Percentiles rank a stretch among this genome's conserved stretches.
These are phyloP conservation scores for Aspergillus egyptiacus DNA, from an alignment of 495 filamentous ascomycete species.

Conservation along the genomic window DNA sequence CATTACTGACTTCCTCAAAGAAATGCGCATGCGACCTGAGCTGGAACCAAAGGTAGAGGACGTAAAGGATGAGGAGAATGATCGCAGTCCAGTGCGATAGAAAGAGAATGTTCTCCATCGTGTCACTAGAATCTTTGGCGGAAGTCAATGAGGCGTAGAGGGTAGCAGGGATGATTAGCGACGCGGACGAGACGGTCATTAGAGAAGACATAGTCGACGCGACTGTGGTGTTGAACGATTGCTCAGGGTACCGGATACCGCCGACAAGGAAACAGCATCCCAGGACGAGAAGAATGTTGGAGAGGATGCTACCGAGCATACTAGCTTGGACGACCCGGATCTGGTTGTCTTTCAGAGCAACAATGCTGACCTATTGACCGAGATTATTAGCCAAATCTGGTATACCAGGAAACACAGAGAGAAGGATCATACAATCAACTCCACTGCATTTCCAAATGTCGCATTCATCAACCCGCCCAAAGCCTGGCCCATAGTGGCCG, in stretches of 20 bases:
- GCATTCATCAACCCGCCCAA: constrained; percentile 91
- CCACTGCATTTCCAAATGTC: constrained; percentile 97
- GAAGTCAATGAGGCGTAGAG: constrained; percentile 56
- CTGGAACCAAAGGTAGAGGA: constrained; percentile 88
- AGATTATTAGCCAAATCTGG: constrained; percentile 7
- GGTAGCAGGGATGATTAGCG: constrained; percentile 85
- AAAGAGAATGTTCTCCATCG: constrained; percentile 57
- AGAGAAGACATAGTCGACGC: constrained; percentile 94
- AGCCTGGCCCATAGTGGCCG: constrained; percentile 77
- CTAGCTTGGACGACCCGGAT: constrained; percentile 95
- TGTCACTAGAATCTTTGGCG: constrained; percentile 15
- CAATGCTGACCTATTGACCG: constrained; percentile 72
- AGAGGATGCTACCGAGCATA: constrained; percentile 96
- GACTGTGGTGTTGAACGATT: constrained; percentile 77
- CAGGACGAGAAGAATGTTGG: constrained; percentile 89
- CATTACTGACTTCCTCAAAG: constrained; percentile 62
- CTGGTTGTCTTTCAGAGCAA: constrained; percentile 77
- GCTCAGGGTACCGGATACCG: constrained; percentile 61
- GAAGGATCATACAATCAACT: constrained; percentile 72
- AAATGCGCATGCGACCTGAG: constrained; percentile 72
- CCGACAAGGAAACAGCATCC: constrained; percentile 96
- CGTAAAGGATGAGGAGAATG: constrained; percentile 82
- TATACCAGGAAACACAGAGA: constrained; percentile 1
- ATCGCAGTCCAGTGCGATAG: constrained; percentile 88
- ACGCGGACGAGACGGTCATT: constrained; percentile 87